Evolutionary conservation across 345 rosid genomes (phyloP).

Genomic region (Salix koriyanagi): DNA sequence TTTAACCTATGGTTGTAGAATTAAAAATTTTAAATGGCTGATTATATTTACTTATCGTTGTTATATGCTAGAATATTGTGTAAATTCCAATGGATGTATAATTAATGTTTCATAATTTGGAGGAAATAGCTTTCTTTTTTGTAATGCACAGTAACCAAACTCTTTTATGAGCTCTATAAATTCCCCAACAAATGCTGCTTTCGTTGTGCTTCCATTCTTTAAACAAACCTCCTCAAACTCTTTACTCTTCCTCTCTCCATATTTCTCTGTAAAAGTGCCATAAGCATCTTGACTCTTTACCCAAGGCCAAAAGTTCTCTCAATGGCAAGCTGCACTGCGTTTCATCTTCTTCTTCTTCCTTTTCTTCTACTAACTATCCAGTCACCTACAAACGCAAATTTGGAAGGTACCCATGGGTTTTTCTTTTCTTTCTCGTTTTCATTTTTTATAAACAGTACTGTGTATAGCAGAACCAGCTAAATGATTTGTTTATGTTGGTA

Average conservation of each 20-base stretch:
- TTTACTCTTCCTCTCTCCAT: not conserved
- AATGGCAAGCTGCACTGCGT: conserved; percentile 31
- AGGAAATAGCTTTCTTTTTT: not conserved
- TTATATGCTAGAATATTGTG: no score
- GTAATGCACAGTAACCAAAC: not conserved
- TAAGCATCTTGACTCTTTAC: conserved; percentile 8
- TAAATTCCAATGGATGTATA: no score
- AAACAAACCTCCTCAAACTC: not conserved
- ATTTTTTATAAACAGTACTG: not conserved
- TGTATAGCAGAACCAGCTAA: not conserved
- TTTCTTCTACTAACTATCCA: conserved; percentile 12
- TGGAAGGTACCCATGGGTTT: conserved; percentile 37
- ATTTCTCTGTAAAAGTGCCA: not conserved
- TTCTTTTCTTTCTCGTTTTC: not conserved
- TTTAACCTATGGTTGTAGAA: no score
- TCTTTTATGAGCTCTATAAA: conserved; percentile 42
- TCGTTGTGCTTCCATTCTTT: conserved; percentile 13
- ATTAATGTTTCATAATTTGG: not conserved
- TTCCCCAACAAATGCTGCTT: conserved; percentile 4
- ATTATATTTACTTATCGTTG: no score
- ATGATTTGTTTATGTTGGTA: not conserved
- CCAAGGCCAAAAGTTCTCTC: not conserved
- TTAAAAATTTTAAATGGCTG: no score
- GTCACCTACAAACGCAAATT: conserved; percentile 38
- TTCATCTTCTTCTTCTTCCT: conserved; percentile 26